Conservation (phyloP, 176 grass and related monocot species). For the Guadua angustifolia region DNA sequence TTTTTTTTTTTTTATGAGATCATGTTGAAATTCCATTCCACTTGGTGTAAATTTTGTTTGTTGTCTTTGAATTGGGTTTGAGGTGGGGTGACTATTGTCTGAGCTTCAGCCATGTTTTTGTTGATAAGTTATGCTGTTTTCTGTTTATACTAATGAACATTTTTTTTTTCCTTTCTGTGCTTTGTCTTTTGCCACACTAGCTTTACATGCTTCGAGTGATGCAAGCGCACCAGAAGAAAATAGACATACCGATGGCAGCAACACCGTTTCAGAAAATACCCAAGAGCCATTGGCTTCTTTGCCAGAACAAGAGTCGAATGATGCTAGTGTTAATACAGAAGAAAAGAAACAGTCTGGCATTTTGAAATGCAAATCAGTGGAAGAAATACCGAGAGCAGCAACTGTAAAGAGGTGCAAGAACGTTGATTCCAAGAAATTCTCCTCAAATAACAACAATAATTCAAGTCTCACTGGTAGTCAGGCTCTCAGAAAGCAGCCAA, state of each 20-base stretch:
- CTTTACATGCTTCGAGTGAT: constrained; percentile 38
- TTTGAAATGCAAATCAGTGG: constrained; percentile 72
- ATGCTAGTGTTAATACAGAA: constrained; percentile 63
- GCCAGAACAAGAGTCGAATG: constrained; percentile 58
- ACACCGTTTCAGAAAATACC: constrained; percentile 37
- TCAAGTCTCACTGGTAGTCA: constrained; percentile 48
- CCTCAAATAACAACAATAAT: constrained; percentile 46
- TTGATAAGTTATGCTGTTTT: neutral
- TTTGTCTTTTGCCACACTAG: constrained; percentile 32
- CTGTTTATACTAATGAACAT: neutral
- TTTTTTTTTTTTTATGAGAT: neutral
- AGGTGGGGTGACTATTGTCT: neutral
- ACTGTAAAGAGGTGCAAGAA: constrained; percentile 66
- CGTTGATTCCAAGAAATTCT: constrained; percentile 63
- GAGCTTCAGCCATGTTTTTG: neutral
- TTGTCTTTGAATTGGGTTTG: neutral
- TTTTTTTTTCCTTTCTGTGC: neutral
- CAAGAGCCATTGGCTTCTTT: constrained; percentile 44
- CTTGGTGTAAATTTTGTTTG: neutral
- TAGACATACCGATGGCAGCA: constrained; percentile 36
- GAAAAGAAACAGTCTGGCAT: constrained; percentile 53
- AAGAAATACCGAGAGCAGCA: constrained; percentile 53
- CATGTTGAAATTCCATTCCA: neutral
- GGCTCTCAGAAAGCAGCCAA: constrained; percentile 54
- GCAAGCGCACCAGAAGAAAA: constrained; percentile 33